A percentile compares a stretch with the other conserved stretches of the same genome.
phyloP scores from a whole-genome alignment of 331 rosid genomes.

The Quercus phellos region DNA sequence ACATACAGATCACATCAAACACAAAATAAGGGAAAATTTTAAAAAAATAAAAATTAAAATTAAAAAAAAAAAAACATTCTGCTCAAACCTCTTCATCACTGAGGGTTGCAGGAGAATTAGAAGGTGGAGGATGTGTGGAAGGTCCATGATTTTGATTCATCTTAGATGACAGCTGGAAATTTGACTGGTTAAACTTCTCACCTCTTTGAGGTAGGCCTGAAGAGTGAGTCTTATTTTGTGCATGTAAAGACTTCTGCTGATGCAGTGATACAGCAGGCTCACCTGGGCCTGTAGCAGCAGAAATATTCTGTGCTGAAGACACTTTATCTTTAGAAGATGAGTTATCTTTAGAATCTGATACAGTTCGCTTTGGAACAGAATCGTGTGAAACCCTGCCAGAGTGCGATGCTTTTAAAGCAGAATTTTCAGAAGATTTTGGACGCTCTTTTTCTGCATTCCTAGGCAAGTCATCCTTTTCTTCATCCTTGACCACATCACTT shows the following conservation, averaged over 20 bases:
- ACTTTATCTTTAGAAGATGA: constrained; percentile 56
- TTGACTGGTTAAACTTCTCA: constrained; percentile 71
- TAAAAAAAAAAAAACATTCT: neutral
- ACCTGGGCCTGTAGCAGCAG: constrained; percentile 37
- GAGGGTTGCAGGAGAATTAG: constrained; percentile 63
- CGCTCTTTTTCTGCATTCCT: constrained; percentile 64
- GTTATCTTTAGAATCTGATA: constrained; percentile 50
- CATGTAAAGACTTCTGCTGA: constrained; percentile 53
- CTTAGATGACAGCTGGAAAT: constrained; percentile 52
- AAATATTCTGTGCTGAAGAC: constrained; percentile 34
- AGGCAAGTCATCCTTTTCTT: constrained; percentile 37
- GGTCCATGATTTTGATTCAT: constrained; percentile 54
- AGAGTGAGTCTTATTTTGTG: constrained; percentile 55
- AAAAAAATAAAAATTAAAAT: neutral
- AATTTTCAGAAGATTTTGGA: constrained; percentile 43
- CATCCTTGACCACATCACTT: constrained; percentile 47
- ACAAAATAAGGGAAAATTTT: neutral
- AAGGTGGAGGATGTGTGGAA: constrained; percentile 44
- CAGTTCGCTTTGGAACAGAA: constrained; percentile 51
- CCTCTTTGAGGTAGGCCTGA: constrained; percentile 51
- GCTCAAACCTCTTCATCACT: constrained; percentile 91
- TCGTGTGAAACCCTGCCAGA: constrained; percentile 57
- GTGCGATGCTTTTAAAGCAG: constrained; percentile 43
- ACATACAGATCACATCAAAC: neutral
- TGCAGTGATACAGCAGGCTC: constrained; percentile 46